Evolutionary conservation across 192 early-diverging fungal genomes (phyloP), one percentile per base, ranked within the genome.

Genomic region (Umbelopsis isabellina): DNA sequence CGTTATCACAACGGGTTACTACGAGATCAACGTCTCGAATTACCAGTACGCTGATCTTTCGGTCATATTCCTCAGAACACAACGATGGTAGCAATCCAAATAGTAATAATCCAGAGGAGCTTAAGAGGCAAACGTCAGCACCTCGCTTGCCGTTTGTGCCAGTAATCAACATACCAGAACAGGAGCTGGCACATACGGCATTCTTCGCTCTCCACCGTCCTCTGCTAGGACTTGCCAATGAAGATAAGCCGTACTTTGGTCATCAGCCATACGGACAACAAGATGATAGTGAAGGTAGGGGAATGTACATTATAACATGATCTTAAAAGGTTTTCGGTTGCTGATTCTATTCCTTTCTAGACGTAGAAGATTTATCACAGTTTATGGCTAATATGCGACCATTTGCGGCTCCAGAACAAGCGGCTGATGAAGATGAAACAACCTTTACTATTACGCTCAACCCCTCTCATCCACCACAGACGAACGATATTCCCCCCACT

Each of bases 131-230:
- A 35, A 18, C 55, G 5, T 18, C 55, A 61, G 55, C 27, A n/a
- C 9, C 27, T 61, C 55, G 55, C 11, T 61, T 61, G 18, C 71
- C 76, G 49, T 73, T 73, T 71, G 50, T 73, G 25, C 68, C 77
- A 11, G 72, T 74, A 2, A 71, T 79, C 70, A 76, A 80, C 65
- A 73, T 80, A 35, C 75, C 75, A 15, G 52, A 76, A 47, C 67
- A 72, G 13, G 87, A 89, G 53, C 72, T 89, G 12, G 84, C 84
- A 18, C 79, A 85, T 35, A 83, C 81, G 30, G 77, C 83, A 23
- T 89, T 89, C 74, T 89, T 86, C 72, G 85, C 87, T 5, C 70
- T 84, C 13, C 83, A 89, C 68, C 81, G 86, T 46, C 87, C 87
- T 49, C 66, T 87, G n/a, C 74, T 87, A 16, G 78, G 82, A 46